Evolutionary conservation across 495 filamentous ascomycete species (phyloP), one percentile per base, ranked within the genome.

Genomic region (Penicillium roqueforti): DNA sequence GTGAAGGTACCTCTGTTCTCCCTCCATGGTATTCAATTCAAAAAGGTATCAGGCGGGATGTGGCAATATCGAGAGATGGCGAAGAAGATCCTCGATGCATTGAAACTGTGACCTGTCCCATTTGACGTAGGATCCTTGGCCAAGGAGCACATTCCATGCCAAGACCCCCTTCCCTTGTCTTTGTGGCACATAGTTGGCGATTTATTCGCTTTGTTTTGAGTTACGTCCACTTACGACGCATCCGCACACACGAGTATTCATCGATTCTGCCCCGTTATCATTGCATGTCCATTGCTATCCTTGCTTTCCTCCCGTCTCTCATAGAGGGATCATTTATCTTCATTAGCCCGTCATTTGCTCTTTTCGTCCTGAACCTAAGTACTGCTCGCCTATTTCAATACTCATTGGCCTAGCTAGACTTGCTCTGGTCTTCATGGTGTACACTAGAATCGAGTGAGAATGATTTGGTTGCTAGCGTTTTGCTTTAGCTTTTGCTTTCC

Each of bases 11-110:
- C 93, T 23, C 73, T 99, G 45, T 86, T 99, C 59, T 88, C 86
- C 19, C 71, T 99, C 55, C 92, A 97, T 62, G 93, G 93, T 38
- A 89, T 99, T 45, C 93, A 99, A 69, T 99, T 99, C 77, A 99
- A 99, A 79, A 90, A 92, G 69, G 85, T 97, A 41, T 83, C 89
- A 26, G 95, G 93, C 6, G 89, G 92, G 36, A 96, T 93, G 56
- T 97, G 92, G 92, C 91, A 96, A 71, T 99, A 97, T 67, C 95
- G 96, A 74, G 88, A 90, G 56, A 91, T 97, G 89, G 93, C 93
- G 39, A 90, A 95, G 69, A 89, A 88, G 65, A 97, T 99, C 67
- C 75, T 99, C 58, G 81, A 87, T 62, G 91, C 92, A 61, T 68
- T 99, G 65, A 82, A 88, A 66, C 80, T 98, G 55, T 97, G 53